phyloP scores from a whole-genome alignment of 257 asterid genomes.

The Linaria vulgaris region DNA sequence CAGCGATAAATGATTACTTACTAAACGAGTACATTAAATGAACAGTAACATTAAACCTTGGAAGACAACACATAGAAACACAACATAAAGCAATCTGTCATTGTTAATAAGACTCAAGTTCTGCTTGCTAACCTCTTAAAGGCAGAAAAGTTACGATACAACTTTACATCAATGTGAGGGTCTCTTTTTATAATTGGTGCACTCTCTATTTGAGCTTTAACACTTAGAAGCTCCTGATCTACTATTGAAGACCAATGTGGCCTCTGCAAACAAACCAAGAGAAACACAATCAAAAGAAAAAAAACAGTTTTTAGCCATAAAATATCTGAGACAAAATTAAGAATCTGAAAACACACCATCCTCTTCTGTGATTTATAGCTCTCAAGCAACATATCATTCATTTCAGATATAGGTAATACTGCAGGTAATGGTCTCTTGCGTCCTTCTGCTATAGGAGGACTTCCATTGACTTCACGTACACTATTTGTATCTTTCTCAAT shows the following conservation, averaged over 20 bases:
- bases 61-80: neutral
- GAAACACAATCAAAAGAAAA: slow-evolving; percentile 11
- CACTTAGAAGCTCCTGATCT: slow-evolving; percentile 55
- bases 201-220: slow-evolving; percentile 52
- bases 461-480: slow-evolving; percentile 22
- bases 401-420: slow-evolving; percentile 54
- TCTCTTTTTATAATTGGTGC: slow-evolving; percentile 47
- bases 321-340: slow-evolving; percentile 7
- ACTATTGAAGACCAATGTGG: slow-evolving; percentile 59
- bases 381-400: slow-evolving; percentile 59
- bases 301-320: slow-evolving; percentile 9
- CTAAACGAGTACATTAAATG: neutral
- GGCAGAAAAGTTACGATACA: slow-evolving; percentile 71
- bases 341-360: slow-evolving; percentile 44
- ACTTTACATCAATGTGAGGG: slow-evolving; percentile 51
- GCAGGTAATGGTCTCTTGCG: slow-evolving; percentile 22
- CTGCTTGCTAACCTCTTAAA: slow-evolving; percentile 61
- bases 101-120: neutral
- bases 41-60: slow-evolving; percentile 11
- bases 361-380: slow-evolving; percentile 45
- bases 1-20: neutral
- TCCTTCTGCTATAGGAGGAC: neutral
- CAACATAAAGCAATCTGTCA: neutral
- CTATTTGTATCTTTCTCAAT: slow-evolving; percentile 24
- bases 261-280: slow-evolving; percentile 44